Conservation (phyloP, 2,329 filamentous ascomycete species). For the Fusarium algeriense region DNA sequence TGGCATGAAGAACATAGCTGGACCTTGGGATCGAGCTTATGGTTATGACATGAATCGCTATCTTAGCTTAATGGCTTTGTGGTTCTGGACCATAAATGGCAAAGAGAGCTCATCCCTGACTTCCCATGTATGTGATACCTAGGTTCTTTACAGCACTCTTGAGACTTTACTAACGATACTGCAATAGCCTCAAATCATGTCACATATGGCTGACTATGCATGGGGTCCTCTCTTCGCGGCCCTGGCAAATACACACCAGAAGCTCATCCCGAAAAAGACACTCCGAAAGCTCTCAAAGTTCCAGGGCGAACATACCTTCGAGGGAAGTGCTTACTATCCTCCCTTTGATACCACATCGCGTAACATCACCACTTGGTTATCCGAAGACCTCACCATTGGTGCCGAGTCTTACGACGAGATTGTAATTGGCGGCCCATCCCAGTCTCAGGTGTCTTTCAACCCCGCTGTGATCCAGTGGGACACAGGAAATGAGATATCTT, state of each 20-base stretch:
- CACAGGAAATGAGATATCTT: slow-evolving; percentile 53
- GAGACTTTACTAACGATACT: background rate
- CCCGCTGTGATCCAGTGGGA: slow-evolving; percentile 72
- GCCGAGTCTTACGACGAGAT: slow-evolving; percentile 69
- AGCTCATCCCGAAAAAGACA: slow-evolving; percentile 58
- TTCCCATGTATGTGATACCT: background rate
- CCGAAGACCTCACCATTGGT: slow-evolving; percentile 68
- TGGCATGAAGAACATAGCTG: slow-evolving; percentile 70
- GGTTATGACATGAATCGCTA: slow-evolving; percentile 75
- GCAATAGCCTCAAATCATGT: slow-evolving; percentile 63
- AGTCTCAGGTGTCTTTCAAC: slow-evolving; percentile 66
- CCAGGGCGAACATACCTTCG: slow-evolving; percentile 65
- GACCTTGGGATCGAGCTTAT: slow-evolving; percentile 73
- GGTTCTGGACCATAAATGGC: slow-evolving; percentile 70
- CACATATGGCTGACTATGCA: slow-evolving; percentile 70
- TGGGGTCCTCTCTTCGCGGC: slow-evolving; percentile 69
- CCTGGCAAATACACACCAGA: slow-evolving; percentile 62
- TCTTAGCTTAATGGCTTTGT: slow-evolving; percentile 67
- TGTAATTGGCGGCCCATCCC: slow-evolving; percentile 66
- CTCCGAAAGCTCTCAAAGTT: slow-evolving; percentile 60
- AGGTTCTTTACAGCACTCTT: fast-evolving
- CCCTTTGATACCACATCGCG: slow-evolving; percentile 68
- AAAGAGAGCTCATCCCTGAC: slow-evolving; percentile 56
- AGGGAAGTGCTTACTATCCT: slow-evolving; percentile 66
- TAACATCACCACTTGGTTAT: slow-evolving; percentile 71